These are phyloP conservation scores for Byssoonygena ceratinophila DNA, from an alignment of 2,329 filamentous ascomycete genomes.

Conservation along the genomic window DNA sequence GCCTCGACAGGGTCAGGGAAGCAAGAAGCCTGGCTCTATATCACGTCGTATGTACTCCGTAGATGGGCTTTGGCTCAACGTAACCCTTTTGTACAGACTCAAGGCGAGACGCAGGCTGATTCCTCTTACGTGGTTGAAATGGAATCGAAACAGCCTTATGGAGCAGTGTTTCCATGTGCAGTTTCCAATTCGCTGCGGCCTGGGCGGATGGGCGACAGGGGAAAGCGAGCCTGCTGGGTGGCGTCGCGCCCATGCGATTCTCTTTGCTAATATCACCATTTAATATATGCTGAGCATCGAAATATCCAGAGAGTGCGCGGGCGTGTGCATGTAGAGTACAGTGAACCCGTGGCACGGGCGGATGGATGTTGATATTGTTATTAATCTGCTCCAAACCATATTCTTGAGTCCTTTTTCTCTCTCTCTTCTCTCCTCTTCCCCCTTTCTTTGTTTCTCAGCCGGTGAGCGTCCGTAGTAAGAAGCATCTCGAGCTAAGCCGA, in stretches of 20 bases:
- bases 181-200: neutral
- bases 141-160: slow-evolving; percentile 7
- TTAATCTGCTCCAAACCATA: slow-evolving; percentile 1
- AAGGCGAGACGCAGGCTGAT: neutral
- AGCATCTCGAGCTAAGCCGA: neutral
- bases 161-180: neutral
- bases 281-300: too few relatives aligned
- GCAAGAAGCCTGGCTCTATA: neutral
- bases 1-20: slow-evolving; percentile 1
- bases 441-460: neutral
- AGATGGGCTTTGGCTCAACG: too few relatives aligned
- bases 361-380: neutral
- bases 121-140: slow-evolving; percentile 3
- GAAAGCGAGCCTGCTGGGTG: neutral
- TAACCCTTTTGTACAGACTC: too few relatives aligned
- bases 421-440: neutral
- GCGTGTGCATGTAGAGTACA: too few relatives aligned
- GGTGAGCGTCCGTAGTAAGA: neutral
- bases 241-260: neutral
- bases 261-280: neutral
- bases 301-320: too few relatives aligned
- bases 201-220: neutral
- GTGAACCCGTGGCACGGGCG: neutral
- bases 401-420: neutral
- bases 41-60: too few relatives aligned